Percentiles rank a stretch among this genome's conserved stretches.
Conservation (phyloP, 768 basidiomycete species). For the Tricholoma sp. region DNA sequence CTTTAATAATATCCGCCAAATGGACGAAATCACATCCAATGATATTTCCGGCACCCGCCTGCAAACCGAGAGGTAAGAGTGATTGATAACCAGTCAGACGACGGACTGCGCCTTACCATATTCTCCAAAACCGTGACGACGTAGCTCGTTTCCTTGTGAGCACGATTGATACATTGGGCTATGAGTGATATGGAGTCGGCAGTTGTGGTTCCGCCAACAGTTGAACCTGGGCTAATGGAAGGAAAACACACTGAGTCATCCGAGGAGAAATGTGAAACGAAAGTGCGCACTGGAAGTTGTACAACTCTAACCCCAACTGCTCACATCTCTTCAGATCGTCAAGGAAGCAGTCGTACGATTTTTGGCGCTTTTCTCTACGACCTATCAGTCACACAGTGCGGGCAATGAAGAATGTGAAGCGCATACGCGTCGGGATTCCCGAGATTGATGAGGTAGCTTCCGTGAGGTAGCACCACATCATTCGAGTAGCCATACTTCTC, state of each 20-base stretch:
- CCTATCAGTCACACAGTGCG: not conserved
- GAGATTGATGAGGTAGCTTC: slow-evolving; percentile 81
- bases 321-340: slow-evolving; percentile 81
- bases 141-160: slow-evolving; percentile 51
- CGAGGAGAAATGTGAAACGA: too few species aligned
- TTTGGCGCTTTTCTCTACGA: slow-evolving; percentile 56
- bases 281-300: slow-evolving; percentile 90
- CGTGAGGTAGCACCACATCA: slow-evolving; percentile 71
- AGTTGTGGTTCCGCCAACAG: slow-evolving; percentile 61
- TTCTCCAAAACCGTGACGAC: slow-evolving; percentile 75
- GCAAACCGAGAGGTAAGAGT: not conserved
- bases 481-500: slow-evolving; percentile 54
- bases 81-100: too few species aligned
- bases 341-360: slow-evolving; percentile 76
- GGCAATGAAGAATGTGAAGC: not conserved
- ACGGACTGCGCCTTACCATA: slow-evolving; percentile 46
- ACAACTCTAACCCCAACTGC: slow-evolving; percentile 62
- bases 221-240: slow-evolving; percentile 63
- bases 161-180: slow-evolving; percentile 69
- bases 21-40: too few species aligned
- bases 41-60: slow-evolving; percentile 80
- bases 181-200: slow-evolving; percentile 59
- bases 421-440: slow-evolving; percentile 73
- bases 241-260: too few species aligned
- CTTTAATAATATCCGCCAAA: slow-evolving; percentile 60